Evolutionary conservation across 768 basidiomycete species (phyloP).

Genomic region (Rhizopogon vesiculosus): DNA sequence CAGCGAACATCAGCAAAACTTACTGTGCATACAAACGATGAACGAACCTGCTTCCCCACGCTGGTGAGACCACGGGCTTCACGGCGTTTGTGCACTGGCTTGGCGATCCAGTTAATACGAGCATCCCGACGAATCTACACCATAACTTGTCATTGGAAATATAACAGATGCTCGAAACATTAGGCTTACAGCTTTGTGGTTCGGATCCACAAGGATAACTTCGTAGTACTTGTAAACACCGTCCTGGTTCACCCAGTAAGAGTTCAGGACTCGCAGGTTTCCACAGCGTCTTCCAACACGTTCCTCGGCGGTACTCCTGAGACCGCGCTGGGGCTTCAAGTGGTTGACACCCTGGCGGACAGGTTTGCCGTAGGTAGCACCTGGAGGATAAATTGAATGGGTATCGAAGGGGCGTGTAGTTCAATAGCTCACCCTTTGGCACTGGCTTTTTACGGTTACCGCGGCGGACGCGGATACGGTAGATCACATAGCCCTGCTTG

Average conservation of each 20-base stretch:
- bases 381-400: constrained; percentile 30
- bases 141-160: constrained; percentile 9
- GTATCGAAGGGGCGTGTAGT: not conserved
- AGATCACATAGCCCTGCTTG: constrained; percentile 98
- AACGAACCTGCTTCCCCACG: constrained; percentile 85
- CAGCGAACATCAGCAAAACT: constrained; percentile 2
- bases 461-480: constrained; percentile 94
- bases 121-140: constrained; percentile 87
- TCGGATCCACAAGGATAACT: constrained; percentile 96
- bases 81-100: constrained; percentile 97
- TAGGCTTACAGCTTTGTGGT: constrained; percentile 80
- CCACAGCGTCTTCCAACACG: constrained; percentile 95
- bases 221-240: constrained; percentile 99
- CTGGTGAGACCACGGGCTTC: constrained; percentile 97
- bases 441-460: constrained; percentile 99
- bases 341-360: constrained; percentile 99
- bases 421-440: constrained; percentile 71
- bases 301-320: constrained; percentile 95
- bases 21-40: not conserved
- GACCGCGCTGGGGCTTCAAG: constrained; percentile 93
- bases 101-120: constrained; percentile 98
- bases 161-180: not conserved
- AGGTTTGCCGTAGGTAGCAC: constrained; percentile 98
- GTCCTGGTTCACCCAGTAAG: constrained; percentile 99
- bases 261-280: constrained; percentile 94